Percentiles rank a stretch among this genome's conserved stretches.
Evolutionary conservation across 2,329 filamentous ascomycete species (phyloP).

Genomic region (Penicillium sp.): DNA sequence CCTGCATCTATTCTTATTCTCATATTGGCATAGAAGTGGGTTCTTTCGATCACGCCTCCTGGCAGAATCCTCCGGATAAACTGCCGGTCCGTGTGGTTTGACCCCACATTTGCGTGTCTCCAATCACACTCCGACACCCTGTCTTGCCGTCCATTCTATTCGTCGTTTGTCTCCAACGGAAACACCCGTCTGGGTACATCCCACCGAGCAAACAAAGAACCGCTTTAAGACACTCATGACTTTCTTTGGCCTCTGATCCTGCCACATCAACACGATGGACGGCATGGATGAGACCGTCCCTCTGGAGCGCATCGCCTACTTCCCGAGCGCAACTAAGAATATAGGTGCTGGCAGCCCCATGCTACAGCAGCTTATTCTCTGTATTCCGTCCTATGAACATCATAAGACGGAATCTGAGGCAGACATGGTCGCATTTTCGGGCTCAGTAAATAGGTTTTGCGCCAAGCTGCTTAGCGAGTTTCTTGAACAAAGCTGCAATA

Average conservation of each 20-base stretch:
- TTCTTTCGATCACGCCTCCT: not conserved
- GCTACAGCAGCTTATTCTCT: constrained; percentile 48
- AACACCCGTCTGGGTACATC: not conserved
- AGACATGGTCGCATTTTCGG: constrained; percentile 26
- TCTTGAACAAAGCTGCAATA: constrained; percentile 49
- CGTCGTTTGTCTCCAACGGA: not conserved
- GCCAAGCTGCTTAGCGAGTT: constrained; percentile 60
- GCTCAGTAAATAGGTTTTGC: constrained; percentile 38
- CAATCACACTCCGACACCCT: not conserved
- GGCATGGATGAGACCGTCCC: constrained; percentile 46
- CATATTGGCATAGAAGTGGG: too few species aligned
- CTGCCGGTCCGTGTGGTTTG: not conserved
- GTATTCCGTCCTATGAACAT: constrained; percentile 49
- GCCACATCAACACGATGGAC: not conserved
- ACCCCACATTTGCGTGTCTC: not conserved
- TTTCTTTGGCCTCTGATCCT: not conserved
- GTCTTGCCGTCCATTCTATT: not conserved
- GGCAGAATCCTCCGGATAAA: not conserved
- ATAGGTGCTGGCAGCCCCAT: constrained; percentile 12
- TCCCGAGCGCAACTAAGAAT: not conserved
- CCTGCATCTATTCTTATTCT: too few species aligned
- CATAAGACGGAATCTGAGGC: constrained; percentile 36
- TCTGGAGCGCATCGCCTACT: constrained; percentile 26
- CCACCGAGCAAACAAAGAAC: not conserved
- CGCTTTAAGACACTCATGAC: not conserved